Percentiles rank a stretch among this genome's conserved stretches.
These are phyloP conservation scores for Aspergillus affinis DNA, from an alignment of 495 filamentous ascomycete species.

Conservation along the genomic window DNA sequence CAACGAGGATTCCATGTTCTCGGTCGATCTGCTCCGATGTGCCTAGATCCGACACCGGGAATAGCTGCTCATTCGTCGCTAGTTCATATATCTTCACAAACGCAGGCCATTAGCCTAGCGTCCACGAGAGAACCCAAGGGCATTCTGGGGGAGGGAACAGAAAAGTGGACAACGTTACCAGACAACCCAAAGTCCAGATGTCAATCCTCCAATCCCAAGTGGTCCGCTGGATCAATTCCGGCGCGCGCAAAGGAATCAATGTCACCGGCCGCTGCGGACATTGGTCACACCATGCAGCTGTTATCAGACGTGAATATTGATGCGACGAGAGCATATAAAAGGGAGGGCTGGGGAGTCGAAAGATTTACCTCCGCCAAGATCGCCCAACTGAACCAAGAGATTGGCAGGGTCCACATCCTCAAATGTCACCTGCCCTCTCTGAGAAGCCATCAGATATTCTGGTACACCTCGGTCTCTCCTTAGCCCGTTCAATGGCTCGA, in stretches of 20 bases:
- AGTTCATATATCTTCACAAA: slow-evolving; percentile 25
- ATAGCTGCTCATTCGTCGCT: slow-evolving; percentile 26
- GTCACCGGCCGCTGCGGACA: slow-evolving; percentile 16
- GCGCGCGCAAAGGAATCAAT: slow-evolving; percentile 19
- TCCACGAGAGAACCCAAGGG: not conserved
- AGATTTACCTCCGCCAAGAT: not conserved
- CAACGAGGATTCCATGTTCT: slow-evolving; percentile 11
- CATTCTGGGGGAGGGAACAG: not conserved
- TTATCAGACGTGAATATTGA: slow-evolving; percentile 1
- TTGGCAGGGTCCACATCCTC: not conserved
- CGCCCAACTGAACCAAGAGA: not conserved
- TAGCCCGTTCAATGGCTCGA: not conserved
- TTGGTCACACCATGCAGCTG: slow-evolving; percentile 11
- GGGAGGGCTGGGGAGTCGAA: slow-evolving; percentile 1
- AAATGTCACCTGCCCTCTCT: not conserved
- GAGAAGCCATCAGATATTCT: slow-evolving; percentile 2
- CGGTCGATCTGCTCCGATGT: slow-evolving; percentile 15
- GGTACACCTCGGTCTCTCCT: not conserved
- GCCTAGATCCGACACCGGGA: slow-evolving; percentile 20
- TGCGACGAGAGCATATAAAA: not conserved
- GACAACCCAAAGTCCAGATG: slow-evolving; percentile 24
- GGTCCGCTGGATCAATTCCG: slow-evolving; percentile 18
- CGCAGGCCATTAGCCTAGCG: not conserved
- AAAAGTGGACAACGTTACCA: slow-evolving; percentile 17
- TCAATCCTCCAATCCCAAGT: slow-evolving; percentile 19